Evolutionary conservation across 2,329 filamentous ascomycete genomes (phyloP).

Genomic region (Coniosporium tulheliwenetii): DNA sequence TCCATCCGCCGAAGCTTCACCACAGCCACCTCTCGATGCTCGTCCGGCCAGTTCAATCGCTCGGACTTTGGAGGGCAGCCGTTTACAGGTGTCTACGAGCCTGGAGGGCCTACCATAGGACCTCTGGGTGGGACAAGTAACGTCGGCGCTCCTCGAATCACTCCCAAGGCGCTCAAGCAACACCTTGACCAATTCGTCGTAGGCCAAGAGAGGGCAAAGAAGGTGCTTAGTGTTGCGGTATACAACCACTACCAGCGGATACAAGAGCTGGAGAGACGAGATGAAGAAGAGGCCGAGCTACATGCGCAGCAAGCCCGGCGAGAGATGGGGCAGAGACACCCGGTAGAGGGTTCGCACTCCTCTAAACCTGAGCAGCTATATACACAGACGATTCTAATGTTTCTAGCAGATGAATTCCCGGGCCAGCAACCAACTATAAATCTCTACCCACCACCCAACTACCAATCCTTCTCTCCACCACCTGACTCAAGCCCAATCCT

Average conservation of each 20-base stretch:
- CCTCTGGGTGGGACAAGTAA: slow-evolving; percentile 44
- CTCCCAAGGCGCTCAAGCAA: slow-evolving; percentile 59
- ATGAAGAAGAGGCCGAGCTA: slow-evolving; percentile 64
- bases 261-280: slow-evolving; percentile 55
- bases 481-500: slow-evolving; percentile 26
- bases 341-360: slow-evolving; percentile 54
- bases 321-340: slow-evolving; percentile 54
- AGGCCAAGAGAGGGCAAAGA: slow-evolving; percentile 87
- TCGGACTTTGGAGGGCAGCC: slow-evolving; percentile 49
- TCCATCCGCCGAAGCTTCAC: slow-evolving; percentile 11
- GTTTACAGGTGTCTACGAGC: slow-evolving; percentile 47
- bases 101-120: slow-evolving; percentile 43
- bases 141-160: slow-evolving; percentile 42
- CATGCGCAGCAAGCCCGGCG: slow-evolving; percentile 55
- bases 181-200: slow-evolving; percentile 94
- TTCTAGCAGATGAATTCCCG: slow-evolving; percentile 41
- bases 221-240: slow-evolving; percentile 79
- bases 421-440: slow-evolving; percentile 41
- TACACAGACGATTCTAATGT: slow-evolving; percentile 6
- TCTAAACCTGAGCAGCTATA: background rate
- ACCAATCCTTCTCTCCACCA: slow-evolving; percentile 11
- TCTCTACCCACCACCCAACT: slow-evolving; percentile 13
- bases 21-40: slow-evolving; percentile 8
- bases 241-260: slow-evolving; percentile 95
- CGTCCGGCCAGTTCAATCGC: slow-evolving; percentile 37